These are phyloP conservation scores for Wallacemonas sp. DNA, from an alignment of 208 protist species.

Conservation along the genomic window DNA sequence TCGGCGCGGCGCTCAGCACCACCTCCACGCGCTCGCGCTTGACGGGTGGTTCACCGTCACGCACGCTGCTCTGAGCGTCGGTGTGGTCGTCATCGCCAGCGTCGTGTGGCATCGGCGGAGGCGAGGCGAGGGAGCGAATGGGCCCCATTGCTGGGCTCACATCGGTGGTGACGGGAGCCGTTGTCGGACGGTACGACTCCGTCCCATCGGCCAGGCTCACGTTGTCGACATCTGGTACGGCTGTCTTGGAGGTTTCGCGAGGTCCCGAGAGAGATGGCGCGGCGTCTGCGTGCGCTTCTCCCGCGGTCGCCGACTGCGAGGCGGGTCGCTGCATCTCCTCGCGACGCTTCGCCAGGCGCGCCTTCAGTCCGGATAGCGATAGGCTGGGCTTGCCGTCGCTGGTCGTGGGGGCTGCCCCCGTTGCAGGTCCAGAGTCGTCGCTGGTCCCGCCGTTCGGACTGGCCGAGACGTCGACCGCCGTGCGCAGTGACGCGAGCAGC, in stretches of 20 bases:
- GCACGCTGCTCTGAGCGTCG: background rate
- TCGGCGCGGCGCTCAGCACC: conserved; percentile 31
- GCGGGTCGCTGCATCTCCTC: conserved; percentile 46
- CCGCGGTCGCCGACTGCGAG: conserved; percentile 19
- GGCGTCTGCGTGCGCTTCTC: conserved; percentile 11
- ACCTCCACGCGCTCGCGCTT: conserved; percentile 38
- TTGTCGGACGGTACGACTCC: conserved; percentile 11
- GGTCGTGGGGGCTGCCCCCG: background rate
- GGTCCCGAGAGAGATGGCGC: background rate
- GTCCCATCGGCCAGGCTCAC: conserved; percentile 3
- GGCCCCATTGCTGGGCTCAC: conserved; percentile 13
- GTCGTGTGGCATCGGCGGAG: background rate
- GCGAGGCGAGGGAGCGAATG: background rate
- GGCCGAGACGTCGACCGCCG: conserved; percentile 11
- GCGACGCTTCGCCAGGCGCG: conserved; percentile 51
- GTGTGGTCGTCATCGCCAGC: background rate
- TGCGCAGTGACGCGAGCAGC: conserved; percentile 22
- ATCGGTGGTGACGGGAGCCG: background rate
- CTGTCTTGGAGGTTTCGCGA: background rate
- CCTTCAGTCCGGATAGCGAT: conserved; percentile 59
- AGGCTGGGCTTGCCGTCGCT: conserved; percentile 8
- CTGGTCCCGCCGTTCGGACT: conserved; percentile 5
- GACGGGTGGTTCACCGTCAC: conserved; percentile 15
- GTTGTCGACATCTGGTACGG: background rate
- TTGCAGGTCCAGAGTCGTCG: background rate